Evolutionary conservation across 768 basidiomycete genomes (phyloP), one percentile per base, ranked within the genome.

Genomic region (Cystobasidium ongulense): DNA sequence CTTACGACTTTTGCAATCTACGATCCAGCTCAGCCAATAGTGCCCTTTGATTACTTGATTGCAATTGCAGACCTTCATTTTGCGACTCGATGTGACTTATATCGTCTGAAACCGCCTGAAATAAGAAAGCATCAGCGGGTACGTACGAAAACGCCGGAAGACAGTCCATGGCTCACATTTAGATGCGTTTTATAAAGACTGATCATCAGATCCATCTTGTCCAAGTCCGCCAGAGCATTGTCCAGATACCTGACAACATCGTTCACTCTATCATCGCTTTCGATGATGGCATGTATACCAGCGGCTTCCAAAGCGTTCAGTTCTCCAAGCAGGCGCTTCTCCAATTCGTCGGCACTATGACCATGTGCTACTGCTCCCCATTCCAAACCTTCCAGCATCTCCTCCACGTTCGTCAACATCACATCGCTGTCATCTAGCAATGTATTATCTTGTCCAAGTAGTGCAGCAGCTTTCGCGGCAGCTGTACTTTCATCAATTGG

Each of bases 341-440:
- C 92, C 75, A 98, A 93, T 77, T 94, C 85, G 79, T 97, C 95
- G 43, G 70, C 64, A n/a, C 54, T 66, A n/a, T 68, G 62, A 25
- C 76, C 76, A 8, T 46, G 54, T 17, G 36, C 75, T 13, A 64
- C 75, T 1, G 77, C 79, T 0, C 91, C 88, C 93, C 93, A 98
- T 81, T 98, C 96, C 78, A 96, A 96, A 0, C 96, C 94, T 78
- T 99, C 96, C 29, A 99, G 84, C 92, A 99, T 94, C 80, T 99
- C 96, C 80, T 99, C 96, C 1, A 99, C 92, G 81, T 88, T 96
- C 4, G 89, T 84, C 82, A 99, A 85, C 1, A 91, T 91, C 10
- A 88, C 90, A 76, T 91, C 88, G 13, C 87, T 85, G 71, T 86
- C 87, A 52, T 71, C 68, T 10, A 5, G 29, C 15, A 27, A n/a